Evolutionary conservation across 495 filamentous ascomycete genomes (phyloP).

Genomic region (Hypoxylon subgilvum): DNA sequence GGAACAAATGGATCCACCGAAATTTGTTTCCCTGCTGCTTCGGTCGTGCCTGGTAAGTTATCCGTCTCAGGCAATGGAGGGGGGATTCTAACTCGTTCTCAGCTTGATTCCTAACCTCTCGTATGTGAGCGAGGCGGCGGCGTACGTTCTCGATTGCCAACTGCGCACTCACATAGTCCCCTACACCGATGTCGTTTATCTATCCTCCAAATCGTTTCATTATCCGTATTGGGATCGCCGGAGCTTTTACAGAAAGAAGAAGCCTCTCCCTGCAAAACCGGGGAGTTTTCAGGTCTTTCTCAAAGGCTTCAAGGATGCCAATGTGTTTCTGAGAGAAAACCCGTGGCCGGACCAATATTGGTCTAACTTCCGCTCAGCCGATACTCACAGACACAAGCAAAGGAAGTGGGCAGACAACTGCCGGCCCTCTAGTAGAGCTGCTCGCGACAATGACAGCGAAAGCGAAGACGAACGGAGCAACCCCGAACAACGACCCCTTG

Average conservation of each 20-base stretch:
- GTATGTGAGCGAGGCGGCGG: constrained; percentile 97
- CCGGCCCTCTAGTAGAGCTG: constrained; percentile 66
- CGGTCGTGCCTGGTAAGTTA: constrained; percentile 78
- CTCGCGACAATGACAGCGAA: constrained; percentile 71
- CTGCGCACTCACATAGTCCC: constrained; percentile 91
- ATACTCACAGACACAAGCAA: constrained; percentile 72
- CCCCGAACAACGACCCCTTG: constrained; percentile 43
- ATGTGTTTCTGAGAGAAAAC: constrained; percentile 90
- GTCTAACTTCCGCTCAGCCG: constrained; percentile 73
- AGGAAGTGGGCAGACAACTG: constrained; percentile 83
- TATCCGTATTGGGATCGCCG: constrained; percentile 97
- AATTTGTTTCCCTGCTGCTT: constrained; percentile 98
- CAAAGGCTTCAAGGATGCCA: constrained; percentile 95
- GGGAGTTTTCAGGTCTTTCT: constrained; percentile 98
- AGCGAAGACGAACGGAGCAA: constrained; percentile 59
- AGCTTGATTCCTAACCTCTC: constrained; percentile 97
- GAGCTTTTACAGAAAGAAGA: constrained; percentile 83
- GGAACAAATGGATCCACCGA: constrained; percentile 94
- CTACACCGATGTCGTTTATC: constrained; percentile 90
- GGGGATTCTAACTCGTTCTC: constrained; percentile 15
- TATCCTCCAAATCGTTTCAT: constrained; percentile 96
- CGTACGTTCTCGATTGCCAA: constrained; percentile 90
- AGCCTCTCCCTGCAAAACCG: constrained; percentile 85
- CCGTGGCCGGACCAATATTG: constrained; percentile 97
- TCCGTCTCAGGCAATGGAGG: too few relatives aligned